phyloP scores from a whole-genome alignment of 352 stramenopile genomes.

The Pythium myriotylum region DNA sequence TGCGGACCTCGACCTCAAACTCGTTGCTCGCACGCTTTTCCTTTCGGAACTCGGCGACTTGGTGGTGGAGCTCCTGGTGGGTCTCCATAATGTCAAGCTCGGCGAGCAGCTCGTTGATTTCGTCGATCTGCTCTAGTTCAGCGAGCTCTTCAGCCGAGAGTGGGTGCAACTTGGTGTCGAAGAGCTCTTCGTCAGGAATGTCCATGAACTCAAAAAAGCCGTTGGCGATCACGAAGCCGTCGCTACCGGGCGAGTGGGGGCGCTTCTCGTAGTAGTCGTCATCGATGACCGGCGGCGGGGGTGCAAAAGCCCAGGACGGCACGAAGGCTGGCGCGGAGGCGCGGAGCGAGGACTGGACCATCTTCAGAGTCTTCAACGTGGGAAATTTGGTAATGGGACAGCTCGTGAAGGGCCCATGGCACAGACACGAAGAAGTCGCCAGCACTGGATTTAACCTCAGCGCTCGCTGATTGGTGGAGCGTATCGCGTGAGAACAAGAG shows the following conservation, averaged over 20 bases:
- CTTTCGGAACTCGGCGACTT: conserved; percentile 54
- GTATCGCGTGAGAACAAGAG: conserved; percentile 16
- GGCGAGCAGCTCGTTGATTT: conserved; percentile 78
- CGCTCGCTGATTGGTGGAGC: conserved; percentile 21
- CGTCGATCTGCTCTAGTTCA: conserved; percentile 78
- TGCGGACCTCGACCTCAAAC: conserved; percentile 61
- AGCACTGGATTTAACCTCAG: conserved; percentile 26
- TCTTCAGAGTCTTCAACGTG: conserved; percentile 29
- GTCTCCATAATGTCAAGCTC: conserved; percentile 82
- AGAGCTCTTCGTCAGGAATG: conserved; percentile 79
- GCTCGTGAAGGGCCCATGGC: too few species aligned
- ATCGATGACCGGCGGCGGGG: conserved; percentile 53
- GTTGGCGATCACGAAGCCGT: conserved; percentile 70
- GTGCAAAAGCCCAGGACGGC: conserved; percentile 40
- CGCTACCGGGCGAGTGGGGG: conserved; percentile 56
- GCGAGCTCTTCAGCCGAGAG: conserved; percentile 57
- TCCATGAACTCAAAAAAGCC: conserved; percentile 48
- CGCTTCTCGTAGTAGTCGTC: conserved; percentile 71
- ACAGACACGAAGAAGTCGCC: neutral
- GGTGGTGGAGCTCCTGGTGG: conserved; percentile 69
- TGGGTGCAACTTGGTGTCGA: conserved; percentile 66
- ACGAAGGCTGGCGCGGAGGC: conserved; percentile 61
- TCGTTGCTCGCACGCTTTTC: conserved; percentile 59
- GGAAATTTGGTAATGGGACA: conserved; percentile 30
- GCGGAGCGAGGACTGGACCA: conserved; percentile 48